Evolutionary conservation across 768 basidiomycete genomes (phyloP).

Genomic region (Cantharellus anzutake): DNA sequence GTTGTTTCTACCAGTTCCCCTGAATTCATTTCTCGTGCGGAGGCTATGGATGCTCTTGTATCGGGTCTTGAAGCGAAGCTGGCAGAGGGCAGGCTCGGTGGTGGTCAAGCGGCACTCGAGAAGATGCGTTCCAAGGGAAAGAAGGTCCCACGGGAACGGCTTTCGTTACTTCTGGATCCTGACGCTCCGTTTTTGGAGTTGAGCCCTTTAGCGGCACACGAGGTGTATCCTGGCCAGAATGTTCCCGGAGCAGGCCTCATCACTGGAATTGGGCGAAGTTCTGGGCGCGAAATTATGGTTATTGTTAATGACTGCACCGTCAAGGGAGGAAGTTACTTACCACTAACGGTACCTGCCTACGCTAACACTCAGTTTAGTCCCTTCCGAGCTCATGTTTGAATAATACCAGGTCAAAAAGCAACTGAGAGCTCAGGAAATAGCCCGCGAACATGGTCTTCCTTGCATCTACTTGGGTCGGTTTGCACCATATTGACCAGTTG

Average conservation of each 20-base stretch:
- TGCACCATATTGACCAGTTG: neutral
- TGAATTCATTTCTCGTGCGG: slow-evolving; percentile 47
- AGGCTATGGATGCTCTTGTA: slow-evolving; percentile 52
- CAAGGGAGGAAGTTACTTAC: slow-evolving; percentile 86
- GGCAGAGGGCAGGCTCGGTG: slow-evolving; percentile 43
- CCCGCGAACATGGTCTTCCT: slow-evolving; percentile 74
- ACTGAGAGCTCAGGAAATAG: slow-evolving; percentile 82
- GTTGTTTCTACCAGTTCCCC: slow-evolving; percentile 46
- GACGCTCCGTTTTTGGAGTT: slow-evolving; percentile 82
- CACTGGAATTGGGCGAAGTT: slow-evolving; percentile 62
- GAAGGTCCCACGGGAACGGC: slow-evolving; percentile 72
- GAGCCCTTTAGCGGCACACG: slow-evolving; percentile 69
- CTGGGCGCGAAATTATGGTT: slow-evolving; percentile 69
- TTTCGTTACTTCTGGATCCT: slow-evolving; percentile 61
- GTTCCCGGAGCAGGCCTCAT: slow-evolving; percentile 82
- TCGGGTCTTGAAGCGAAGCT: slow-evolving; percentile 42
- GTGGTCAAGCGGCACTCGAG: slow-evolving; percentile 53
- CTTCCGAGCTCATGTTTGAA: neutral
- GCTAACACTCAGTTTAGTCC: neutral
- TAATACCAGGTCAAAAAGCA: slow-evolving; percentile 72
- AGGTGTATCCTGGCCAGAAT: slow-evolving; percentile 54
- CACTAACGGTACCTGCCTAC: slow-evolving; percentile 39
- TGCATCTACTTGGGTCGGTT: slow-evolving; percentile 73
- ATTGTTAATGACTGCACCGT: slow-evolving; percentile 92
- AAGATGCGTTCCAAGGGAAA: slow-evolving; percentile 65